A percentile compares a stretch with the other conserved stretches of the same genome.
phyloP scores from a whole-genome alignment of 2,329 filamentous ascomycete genomes.

The Aspergillus tamarii region DNA sequence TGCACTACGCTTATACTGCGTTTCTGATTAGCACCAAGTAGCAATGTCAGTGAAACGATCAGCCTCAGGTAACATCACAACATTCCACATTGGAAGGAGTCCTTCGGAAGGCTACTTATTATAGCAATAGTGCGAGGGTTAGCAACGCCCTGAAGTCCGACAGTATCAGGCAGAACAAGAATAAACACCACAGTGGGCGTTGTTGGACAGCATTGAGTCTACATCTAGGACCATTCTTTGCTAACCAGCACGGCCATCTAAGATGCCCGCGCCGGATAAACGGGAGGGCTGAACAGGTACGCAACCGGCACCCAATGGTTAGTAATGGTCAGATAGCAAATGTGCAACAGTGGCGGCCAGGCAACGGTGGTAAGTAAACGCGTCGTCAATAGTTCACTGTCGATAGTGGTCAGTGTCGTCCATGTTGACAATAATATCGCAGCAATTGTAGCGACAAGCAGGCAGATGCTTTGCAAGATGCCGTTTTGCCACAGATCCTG shows the following conservation, averaged over 20 bases:
- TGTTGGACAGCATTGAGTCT: too few species aligned
- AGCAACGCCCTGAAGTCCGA: neutral
- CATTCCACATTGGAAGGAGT: neutral
- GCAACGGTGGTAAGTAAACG: conserved; percentile 20
- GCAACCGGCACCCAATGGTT: conserved; percentile 26
- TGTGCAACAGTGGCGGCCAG: conserved; percentile 29
- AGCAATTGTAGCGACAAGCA: neutral
- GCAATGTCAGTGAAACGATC: neutral
- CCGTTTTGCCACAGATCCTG: conserved; percentile 1
- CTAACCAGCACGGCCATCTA: neutral
- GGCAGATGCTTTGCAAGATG: neutral
- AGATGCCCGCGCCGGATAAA: conserved; percentile 11
- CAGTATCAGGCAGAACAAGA: neutral
- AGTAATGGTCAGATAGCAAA: conserved; percentile 20
- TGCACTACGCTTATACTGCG: neutral
- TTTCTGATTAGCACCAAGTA: neutral
- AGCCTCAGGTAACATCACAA: neutral
- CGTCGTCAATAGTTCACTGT: neutral
- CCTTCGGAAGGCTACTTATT: neutral
- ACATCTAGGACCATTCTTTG: neutral
- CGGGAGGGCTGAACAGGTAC: conserved; percentile 25
- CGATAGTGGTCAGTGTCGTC: neutral
- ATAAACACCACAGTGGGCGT: neutral
- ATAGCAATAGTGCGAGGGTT: neutral
- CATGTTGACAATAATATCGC: neutral